These are phyloP conservation scores for Rhizopogon salebrosus DNA, from an alignment of 768 basidiomycete species.

Conservation along the genomic window DNA sequence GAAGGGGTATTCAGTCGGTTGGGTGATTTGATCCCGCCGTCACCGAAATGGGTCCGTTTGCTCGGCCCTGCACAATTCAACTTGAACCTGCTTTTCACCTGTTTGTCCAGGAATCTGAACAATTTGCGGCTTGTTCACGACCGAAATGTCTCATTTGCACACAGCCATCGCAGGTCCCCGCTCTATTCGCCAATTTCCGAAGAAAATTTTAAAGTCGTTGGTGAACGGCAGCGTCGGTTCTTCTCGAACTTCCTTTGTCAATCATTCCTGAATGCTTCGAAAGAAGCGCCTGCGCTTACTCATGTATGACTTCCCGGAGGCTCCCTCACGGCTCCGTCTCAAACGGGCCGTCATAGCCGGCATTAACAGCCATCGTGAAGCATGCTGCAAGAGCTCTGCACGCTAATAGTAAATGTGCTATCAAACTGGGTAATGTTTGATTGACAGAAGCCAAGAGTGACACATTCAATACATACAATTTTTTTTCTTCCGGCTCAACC, in stretches of 20 bases:
- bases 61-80: conserved; percentile 15
- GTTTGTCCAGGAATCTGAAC: conserved; percentile 8
- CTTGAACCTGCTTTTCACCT: conserved; percentile 15
- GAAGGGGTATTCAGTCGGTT: conserved; percentile 32
- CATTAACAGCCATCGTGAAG: no score
- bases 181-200: conserved; percentile 31
- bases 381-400: no score
- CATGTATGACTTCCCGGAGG: background rate
- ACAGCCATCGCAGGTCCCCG: conserved; percentile 35
- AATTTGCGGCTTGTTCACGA: conserved; percentile 14
- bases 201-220: conserved; percentile 26
- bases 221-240: conserved; percentile 15
- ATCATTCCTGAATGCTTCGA: conserved; percentile 9
- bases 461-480: conserved; percentile 7
- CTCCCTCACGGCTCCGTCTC: background rate
- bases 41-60: conserved; percentile 27
- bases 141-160: conserved; percentile 26
- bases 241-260: conserved; percentile 5
- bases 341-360: background rate
- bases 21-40: conserved; percentile 29
- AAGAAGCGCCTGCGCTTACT: background rate
- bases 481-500: conserved; percentile 16
- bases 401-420: no score
- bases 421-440: no score
- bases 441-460: conserved; percentile 5